A percentile compares a stretch with the other conserved stretches of the same genome.
These are phyloP conservation scores for Fragosphaeria purpurea DNA, from an alignment of 2,329 filamentous ascomycete species.

Conservation along the genomic window DNA sequence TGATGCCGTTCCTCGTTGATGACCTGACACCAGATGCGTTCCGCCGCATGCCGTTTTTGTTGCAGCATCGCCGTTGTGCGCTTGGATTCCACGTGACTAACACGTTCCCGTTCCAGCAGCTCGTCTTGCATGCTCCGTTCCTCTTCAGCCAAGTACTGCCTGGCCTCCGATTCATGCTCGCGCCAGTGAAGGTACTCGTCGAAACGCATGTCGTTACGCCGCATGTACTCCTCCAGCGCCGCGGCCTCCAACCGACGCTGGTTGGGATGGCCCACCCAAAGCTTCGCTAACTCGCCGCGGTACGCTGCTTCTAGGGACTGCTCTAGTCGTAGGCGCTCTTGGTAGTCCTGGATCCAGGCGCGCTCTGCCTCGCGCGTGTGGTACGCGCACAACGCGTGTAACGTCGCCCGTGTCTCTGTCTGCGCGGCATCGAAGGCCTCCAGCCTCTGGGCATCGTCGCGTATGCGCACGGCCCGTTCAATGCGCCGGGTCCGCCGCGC, in stretches of 20 bases:
- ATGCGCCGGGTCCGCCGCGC: conserved; percentile 29
- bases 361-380: conserved; percentile 25
- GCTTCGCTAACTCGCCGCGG: conserved; percentile 12
- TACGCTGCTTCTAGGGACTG: conserved; percentile 35
- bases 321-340: conserved; percentile 30
- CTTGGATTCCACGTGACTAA: conserved; percentile 18
- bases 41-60: conserved; percentile 26
- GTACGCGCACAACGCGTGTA: conserved; percentile 17
- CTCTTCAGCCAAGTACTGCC: conserved; percentile 27
- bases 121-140: conserved; percentile 30
- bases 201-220: conserved; percentile 31
- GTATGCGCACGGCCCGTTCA: conserved; percentile 18
- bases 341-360: conserved; percentile 30
- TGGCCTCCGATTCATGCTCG: conserved; percentile 28
- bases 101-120: conserved; percentile 30
- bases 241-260: conserved; percentile 20
- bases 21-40: conserved; percentile 36
- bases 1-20: conserved; percentile 33
- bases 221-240: conserved; percentile 25
- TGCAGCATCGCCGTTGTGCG: conserved; percentile 23
- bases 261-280: conserved; percentile 27
- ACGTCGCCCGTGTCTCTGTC: conserved; percentile 2
- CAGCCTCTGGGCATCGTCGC: conserved; percentile 15
- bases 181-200: conserved; percentile 27
- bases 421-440: conserved; percentile 25